Conservation (phyloP, 192 early-diverging fungal species). For the Backusella liffmaniae region DNA sequence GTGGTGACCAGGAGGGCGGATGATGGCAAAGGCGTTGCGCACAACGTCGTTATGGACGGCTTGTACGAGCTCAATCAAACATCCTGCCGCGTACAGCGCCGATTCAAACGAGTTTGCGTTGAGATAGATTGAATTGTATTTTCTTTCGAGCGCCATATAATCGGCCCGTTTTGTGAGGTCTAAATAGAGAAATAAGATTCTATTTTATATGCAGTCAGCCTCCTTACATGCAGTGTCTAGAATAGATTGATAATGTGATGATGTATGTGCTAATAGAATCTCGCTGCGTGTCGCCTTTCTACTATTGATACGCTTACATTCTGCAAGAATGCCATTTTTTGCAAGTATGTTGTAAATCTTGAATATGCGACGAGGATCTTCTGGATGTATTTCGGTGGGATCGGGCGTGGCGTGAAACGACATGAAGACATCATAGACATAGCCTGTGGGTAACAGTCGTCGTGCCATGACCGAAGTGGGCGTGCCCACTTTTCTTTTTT, state of each 20-base stretch:
- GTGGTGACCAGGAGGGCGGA: slow-evolving; percentile 94
- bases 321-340: slow-evolving; percentile 41
- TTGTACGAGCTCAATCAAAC: slow-evolving; percentile 67
- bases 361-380: slow-evolving; percentile 70
- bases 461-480: neutral
- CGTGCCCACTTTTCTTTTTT: neutral
- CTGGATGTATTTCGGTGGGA: slow-evolving; percentile 64
- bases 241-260: neutral
- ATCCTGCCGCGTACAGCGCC: slow-evolving; percentile 73
- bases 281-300: slow-evolving; percentile 37
- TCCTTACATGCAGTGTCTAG: neutral
- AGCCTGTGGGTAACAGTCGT: slow-evolving; percentile 38
- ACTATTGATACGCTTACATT: slow-evolving; percentile 43
- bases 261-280: neutral
- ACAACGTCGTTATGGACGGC: slow-evolving; percentile 63
- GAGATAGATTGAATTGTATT: slow-evolving; percentile 72
- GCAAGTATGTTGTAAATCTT: slow-evolving; percentile 59
- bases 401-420: slow-evolving; percentile 59
- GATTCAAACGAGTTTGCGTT: slow-evolving; percentile 60
- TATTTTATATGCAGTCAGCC: too few species aligned
- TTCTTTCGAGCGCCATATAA: slow-evolving; percentile 35
- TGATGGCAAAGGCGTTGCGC: slow-evolving; percentile 79
- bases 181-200: neutral
- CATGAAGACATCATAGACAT: slow-evolving; percentile 63
- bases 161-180: neutral